phyloP scores from a whole-genome alignment of 2,329 filamentous ascomycete species.

The Hymenoscyphus occultus region DNA sequence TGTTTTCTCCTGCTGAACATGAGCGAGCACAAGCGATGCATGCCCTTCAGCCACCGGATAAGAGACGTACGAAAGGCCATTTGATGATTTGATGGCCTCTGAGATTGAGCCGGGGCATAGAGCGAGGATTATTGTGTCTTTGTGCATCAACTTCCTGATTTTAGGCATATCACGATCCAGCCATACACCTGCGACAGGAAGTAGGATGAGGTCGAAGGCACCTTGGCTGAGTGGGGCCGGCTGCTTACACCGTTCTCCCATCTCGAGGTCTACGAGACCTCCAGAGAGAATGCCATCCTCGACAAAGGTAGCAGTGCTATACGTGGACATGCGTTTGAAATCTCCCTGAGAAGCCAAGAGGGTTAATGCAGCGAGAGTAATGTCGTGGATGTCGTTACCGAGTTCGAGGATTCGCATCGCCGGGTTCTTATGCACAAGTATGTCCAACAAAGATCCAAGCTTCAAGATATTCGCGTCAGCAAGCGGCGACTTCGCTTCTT shows the following conservation, averaged over 20 bases:
- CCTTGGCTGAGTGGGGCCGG: background rate
- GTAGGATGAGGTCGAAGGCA: background rate
- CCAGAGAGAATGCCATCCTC: background rate
- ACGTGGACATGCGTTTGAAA: background rate
- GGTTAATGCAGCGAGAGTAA: conserved; percentile 14
- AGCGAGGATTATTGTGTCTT: background rate
- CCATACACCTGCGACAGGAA: background rate
- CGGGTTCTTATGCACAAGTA: conserved; percentile 25
- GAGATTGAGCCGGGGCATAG: background rate
- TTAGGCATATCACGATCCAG: background rate
- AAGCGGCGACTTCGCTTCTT: too few species aligned
- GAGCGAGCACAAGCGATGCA: background rate
- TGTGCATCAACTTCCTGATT: background rate
- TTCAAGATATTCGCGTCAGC: conserved; percentile 2
- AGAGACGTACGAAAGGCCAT: background rate
- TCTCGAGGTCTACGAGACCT: background rate
- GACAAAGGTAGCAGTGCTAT: background rate
- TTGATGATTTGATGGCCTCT: background rate
- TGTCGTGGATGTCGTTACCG: conserved; percentile 26
- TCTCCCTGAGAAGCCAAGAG: background rate
- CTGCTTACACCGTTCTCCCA: background rate
- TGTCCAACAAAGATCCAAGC: conserved; percentile 10
- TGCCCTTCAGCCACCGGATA: background rate
- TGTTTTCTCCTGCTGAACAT: background rate
- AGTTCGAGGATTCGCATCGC: conserved; percentile 29